Evolutionary conservation across 2,329 filamentous ascomycete genomes (phyloP), one percentile per base, ranked within the genome.

Genomic region (Fusarium hainanense): DNA sequence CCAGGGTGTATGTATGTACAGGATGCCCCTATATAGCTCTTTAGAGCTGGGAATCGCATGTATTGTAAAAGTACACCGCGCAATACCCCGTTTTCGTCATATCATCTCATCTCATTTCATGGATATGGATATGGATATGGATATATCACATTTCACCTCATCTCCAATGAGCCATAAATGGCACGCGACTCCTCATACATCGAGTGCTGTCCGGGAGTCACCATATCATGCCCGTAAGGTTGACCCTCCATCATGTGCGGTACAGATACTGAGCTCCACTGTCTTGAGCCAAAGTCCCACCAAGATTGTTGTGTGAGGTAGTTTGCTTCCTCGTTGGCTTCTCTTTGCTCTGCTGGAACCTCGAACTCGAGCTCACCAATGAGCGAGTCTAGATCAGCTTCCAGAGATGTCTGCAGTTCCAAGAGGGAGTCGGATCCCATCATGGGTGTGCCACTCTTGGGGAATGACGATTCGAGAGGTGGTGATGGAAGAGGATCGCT

Each of bases 401-500:
- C 68, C 21, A 70, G 68, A 51, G 68, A 70, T 30, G 68, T 66
- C 18, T 70, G 68, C 40, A 71, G 54, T 28, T 70, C 68, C 18
- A 70, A 49, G 9, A 69, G 52, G 12, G 68, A 58, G 25, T 70
- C 68, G 14, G 68, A 65, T 27, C 58, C 68, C 30, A 50, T 37
- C 21, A 70, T 86, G 28, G 83, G 82, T 11, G 84, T 79, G 14
- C 86, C 85, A 32, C 81, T 79, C 13, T 83, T 83, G 11, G 82
- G 74, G 6, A 85, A 82, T 14, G 85, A 84, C 10, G 81, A 82
- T 58, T 87, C 83, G 54, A 87, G 78, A 18, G 87, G 86, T 16
- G 86, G 85, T 7, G 86, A 87, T 18, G 86, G 86, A 6, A 88
- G 81, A 16, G 82, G 81, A 30, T 74, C 77, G 16, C 79, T 78